Conservation (phyloP, 2,329 filamentous ascomycete species). For the Aspergillus sp. region DNA sequence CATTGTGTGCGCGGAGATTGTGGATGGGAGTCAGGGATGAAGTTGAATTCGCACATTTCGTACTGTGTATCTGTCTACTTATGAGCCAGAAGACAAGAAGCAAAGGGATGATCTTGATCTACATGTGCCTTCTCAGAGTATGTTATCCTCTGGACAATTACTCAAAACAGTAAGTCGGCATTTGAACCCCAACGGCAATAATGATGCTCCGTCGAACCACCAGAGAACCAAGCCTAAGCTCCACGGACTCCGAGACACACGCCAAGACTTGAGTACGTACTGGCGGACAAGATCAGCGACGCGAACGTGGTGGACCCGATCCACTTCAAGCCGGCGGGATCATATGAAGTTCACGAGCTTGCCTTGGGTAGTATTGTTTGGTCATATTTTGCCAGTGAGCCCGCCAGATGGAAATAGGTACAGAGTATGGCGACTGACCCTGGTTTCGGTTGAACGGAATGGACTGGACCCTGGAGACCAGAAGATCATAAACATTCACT, state of each 20-base stretch:
- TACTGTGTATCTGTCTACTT: too few relatives aligned
- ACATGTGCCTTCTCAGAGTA: too few relatives aligned
- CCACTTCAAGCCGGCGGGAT: slow-evolving; percentile 5
- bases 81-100: neutral
- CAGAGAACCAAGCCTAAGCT: neutral
- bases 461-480: neutral
- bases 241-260: slow-evolving; percentile 2
- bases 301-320: slow-evolving; percentile 7
- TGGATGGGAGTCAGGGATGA: too few relatives aligned
- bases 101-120: too few relatives aligned
- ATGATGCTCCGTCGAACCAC: neutral
- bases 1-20: too few relatives aligned
- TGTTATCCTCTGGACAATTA: neutral
- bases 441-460: neutral
- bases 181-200: slow-evolving; percentile 1
- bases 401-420: neutral
- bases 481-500: too few relatives aligned
- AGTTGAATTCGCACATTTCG: neutral
- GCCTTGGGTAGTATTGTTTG: neutral
- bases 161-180: slow-evolving; percentile 1
- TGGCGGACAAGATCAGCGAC: slow-evolving; percentile 4
- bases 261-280: slow-evolving; percentile 1
- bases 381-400: neutral
- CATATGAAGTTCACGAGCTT: neutral
- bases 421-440: neutral